Evolutionary conservation across 2,329 filamentous ascomycete genomes (phyloP), one percentile per base, ranked within the genome.

Genomic region (Fusarium sp.): DNA sequence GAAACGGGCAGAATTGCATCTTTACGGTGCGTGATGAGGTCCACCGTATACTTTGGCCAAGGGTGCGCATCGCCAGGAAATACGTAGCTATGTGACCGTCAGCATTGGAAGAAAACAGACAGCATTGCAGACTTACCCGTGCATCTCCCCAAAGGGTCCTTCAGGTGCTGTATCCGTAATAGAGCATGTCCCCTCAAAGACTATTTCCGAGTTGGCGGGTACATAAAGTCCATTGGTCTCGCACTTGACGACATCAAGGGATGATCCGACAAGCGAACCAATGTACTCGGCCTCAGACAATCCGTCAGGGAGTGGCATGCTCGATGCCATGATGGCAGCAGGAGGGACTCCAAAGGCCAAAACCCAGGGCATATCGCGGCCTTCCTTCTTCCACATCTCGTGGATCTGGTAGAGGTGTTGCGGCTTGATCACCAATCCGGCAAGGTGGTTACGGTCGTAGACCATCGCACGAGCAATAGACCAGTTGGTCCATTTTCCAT

Each of bases 261-360:
- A 78, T 3, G 74, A 63, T 1, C 86, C 86, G 1, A 81, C 81
- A 48, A 88, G 78, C 0, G 86, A 82, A 7, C 86, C 86, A 8
- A 88, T 79, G 52, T 88, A 88, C 1, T 80, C 85, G 3, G 82
- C 83, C 72, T 89, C 87, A 0, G 82, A 83, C 2, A 87, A 77
- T 0, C 72, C 72, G 11, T 68, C 61, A 9, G 85, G 72, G 9
- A 69, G 77, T 0, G 86, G 86, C 84, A 87, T 86, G 32, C 80
- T 81, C 0, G 85, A 78, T 1, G 85, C 86, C 82, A 89, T 86
- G 52, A 85, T 84, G 5, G 86, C 86, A 0, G 84, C 84, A 0
- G 87, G 87, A 0, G 87, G 87, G 0, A 86, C 87, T 10, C 87
- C 87, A 41, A 89, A 83, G 0, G 80, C 83, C 20, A 87, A 62